Conservation (phyloP, 2,329 filamentous ascomycete species). For the Canariomyces notabilis region DNA sequence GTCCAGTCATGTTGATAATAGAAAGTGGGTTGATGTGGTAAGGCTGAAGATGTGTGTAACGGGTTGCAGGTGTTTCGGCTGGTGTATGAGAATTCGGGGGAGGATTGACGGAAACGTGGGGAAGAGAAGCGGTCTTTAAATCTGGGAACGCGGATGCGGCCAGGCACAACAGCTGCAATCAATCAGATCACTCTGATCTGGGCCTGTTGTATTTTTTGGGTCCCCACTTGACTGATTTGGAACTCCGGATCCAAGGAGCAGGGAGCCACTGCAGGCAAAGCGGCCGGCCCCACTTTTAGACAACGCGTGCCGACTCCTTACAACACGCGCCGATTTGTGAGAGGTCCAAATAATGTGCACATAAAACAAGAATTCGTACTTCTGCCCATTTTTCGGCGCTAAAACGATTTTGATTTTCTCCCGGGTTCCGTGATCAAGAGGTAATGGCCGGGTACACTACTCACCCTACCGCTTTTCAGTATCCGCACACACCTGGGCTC, state of each 20-base stretch:
- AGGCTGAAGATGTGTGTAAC: conserved; percentile 22
- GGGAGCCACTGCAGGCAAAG: conserved; percentile 5
- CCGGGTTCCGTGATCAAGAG: background rate
- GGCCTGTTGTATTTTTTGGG: conserved; percentile 12
- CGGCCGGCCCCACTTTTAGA: conserved; percentile 14
- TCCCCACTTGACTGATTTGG: conserved; percentile 24
- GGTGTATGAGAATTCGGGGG: conserved; percentile 8
- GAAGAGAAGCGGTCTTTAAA: conserved; percentile 26
- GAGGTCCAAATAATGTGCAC: background rate
- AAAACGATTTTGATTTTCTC: conserved; percentile 10
- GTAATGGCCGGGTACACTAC: background rate
- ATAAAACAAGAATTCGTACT: background rate
- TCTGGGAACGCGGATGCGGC: conserved; percentile 21
- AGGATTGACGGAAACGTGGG: conserved; percentile 24
- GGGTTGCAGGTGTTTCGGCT: conserved; percentile 9
- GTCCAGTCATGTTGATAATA: conserved; percentile 62
- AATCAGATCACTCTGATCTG: conserved; percentile 23
- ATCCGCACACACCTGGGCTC: too few species aligned
- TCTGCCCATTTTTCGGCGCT: background rate
- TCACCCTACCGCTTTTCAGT: too few species aligned
- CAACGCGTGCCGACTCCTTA: background rate
- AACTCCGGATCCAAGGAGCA: conserved; percentile 8
- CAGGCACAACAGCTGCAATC: conserved; percentile 16
- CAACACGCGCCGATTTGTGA: conserved; percentile 14
- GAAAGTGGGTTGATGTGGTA: conserved; percentile 28